These are phyloP conservation scores for Neurospora sp. DNA, from an alignment of 495 filamentous ascomycete species.

Conservation along the genomic window DNA sequence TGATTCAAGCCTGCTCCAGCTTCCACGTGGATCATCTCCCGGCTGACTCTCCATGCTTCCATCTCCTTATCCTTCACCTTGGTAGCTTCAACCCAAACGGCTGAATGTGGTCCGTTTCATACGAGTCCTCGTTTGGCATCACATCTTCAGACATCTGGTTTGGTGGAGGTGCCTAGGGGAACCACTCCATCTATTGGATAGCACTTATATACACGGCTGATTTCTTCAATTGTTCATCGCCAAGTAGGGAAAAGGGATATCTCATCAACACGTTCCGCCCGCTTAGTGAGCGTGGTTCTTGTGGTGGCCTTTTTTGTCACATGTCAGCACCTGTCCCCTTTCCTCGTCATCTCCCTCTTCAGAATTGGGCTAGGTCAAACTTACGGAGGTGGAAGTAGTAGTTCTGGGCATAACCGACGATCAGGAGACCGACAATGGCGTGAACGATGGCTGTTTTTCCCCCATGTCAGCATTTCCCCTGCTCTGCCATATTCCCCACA, in stretches of 20 bases:
- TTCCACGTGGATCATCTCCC: background rate
- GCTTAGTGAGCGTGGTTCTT: slow-evolving; percentile 97
- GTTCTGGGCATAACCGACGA: slow-evolving; percentile 84
- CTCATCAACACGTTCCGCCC: slow-evolving; percentile 4
- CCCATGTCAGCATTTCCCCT: slow-evolving; percentile 14
- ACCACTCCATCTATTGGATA: slow-evolving; percentile 21
- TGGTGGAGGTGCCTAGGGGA: slow-evolving; percentile 5
- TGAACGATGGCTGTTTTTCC: slow-evolving; percentile 65
- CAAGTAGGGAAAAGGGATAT: slow-evolving; percentile 6
- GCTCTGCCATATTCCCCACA: background rate
- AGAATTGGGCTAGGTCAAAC: too few species aligned
- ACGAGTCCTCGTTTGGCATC: background rate
- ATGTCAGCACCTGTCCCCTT: too few species aligned
- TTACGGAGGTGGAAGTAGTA: slow-evolving; percentile 99
- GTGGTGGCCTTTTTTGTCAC: slow-evolving; percentile 65
- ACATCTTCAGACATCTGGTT: background rate
- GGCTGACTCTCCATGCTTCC: background rate
- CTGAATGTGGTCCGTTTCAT: background rate
- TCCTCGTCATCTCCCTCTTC: too few species aligned
- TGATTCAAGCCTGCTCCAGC: background rate
- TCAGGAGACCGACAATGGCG: slow-evolving; percentile 61
- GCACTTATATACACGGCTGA: slow-evolving; percentile 37
- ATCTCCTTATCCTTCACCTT: background rate
- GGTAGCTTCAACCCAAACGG: background rate
- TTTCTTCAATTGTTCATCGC: slow-evolving; percentile 5